Percentiles rank a stretch among this genome's conserved stretches.
Conservation (phyloP, 768 basidiomycete genomes). For the Boletus coccyginus region DNA sequence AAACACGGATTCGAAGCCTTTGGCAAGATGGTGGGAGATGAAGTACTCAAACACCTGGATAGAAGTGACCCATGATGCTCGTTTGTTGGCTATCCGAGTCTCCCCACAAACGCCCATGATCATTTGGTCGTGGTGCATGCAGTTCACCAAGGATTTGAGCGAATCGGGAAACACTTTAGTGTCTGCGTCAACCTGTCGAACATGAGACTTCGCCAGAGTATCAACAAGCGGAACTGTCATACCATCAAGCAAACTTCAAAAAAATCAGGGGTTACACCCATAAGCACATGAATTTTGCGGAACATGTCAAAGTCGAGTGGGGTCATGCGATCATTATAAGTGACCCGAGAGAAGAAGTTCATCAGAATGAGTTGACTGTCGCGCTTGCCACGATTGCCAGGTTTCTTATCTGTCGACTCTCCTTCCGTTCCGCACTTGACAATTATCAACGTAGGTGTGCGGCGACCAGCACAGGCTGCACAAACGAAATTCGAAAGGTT, state of each 20-base stretch:
- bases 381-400: slow-evolving; percentile 97
- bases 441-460: slow-evolving; percentile 90
- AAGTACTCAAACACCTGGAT: slow-evolving; percentile 99
- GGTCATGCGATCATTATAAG: slow-evolving; percentile 98
- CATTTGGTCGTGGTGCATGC: slow-evolving; percentile 98
- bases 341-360: slow-evolving; percentile 99
- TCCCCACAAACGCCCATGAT: slow-evolving; percentile 99
- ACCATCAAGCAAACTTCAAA: slow-evolving; percentile 99
- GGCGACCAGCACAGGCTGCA: slow-evolving; percentile 75
- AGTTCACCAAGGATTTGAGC: slow-evolving; percentile 88
- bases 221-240: slow-evolving; percentile 27
- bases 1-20: slow-evolving; percentile 98
- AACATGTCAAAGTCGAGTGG: slow-evolving; percentile 98
- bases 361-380: slow-evolving; percentile 98
- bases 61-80: slow-evolving; percentile 95
- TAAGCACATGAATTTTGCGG: slow-evolving; percentile 91
- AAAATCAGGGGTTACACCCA: slow-evolving; percentile 99
- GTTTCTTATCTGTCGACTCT: slow-evolving; percentile 87
- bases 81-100: slow-evolving; percentile 98
- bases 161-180: slow-evolving; percentile 94
- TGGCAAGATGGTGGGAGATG: slow-evolving; percentile 97
- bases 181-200: slow-evolving; percentile 89
- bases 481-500: slow-evolving; percentile 2
- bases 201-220: slow-evolving; percentile 7
- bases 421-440: slow-evolving; percentile 95